Evolutionary conservation across 768 basidiomycete genomes (phyloP), one percentile per base, ranked within the genome.

Genomic region (Paxillus rubicundulus): DNA sequence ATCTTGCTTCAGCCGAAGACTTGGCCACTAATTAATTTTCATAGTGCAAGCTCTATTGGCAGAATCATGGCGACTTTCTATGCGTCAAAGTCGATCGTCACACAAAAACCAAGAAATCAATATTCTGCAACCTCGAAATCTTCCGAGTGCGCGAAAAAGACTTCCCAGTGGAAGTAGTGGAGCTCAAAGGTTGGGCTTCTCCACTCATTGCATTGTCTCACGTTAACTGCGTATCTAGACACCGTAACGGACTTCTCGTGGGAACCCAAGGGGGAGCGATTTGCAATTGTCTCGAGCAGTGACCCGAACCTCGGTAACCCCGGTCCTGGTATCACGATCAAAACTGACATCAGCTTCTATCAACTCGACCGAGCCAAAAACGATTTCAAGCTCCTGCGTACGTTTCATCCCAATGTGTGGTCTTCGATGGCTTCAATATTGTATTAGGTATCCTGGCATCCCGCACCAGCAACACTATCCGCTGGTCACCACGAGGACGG

Each of bases 51-150:
- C 81, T 99, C 39, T 87, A 89, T 71, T 99, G 93, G 94, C 97
- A 99, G 75, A 96, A 94, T 64, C 90, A 94, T 67, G 97, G 96
- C 33, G 94, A 98, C 70, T 98, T 92, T 76, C 82, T 99, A 14
- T 98, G 97, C 64, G 96, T 98, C 70, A 98, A 97, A 74, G 97
- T 99, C 50, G 97, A 98, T 74, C 88, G 96, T 45, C 94, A 97
- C 69, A 95, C 94, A 21, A 98, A 98, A 75, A 96, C 96, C 5
- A 97, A 96, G 74, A 98, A 98, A 74, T 94, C 94, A 4, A 92
- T 90, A 28, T 98, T 93, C 76, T 96, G 95, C 72, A 99, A 98
- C 70, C 78, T 99, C 55, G 97, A 99, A 75, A 89, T 99, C 52
- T 98, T 98, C 80, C 85, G 95, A 48, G 85, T 98, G 50, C 85